These are phyloP conservation scores for Mucor irregularis DNA, from an alignment of 371 early-diverging fungal genomes.

Conservation along the genomic window DNA sequence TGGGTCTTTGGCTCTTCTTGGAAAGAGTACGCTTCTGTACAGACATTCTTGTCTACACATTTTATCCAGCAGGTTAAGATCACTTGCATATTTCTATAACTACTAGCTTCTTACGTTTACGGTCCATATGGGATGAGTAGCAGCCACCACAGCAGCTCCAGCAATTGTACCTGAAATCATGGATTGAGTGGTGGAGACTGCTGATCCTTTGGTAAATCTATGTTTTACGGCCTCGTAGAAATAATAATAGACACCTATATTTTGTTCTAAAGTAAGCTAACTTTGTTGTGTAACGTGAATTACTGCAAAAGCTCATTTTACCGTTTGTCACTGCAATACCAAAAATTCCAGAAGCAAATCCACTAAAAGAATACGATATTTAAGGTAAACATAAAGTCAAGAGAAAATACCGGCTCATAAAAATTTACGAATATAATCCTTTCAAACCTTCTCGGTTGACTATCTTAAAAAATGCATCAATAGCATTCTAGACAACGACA, in stretches of 20 bases:
- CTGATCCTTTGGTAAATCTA: constrained; percentile 5
- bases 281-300: constrained; percentile 2
- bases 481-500: constrained; percentile 43
- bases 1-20: constrained; percentile 34
- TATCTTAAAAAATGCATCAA: constrained; percentile 82
- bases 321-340: constrained; percentile 96
- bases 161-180: constrained; percentile 89
- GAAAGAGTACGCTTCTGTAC: constrained; percentile 49
- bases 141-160: constrained; percentile 71
- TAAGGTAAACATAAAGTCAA: not conserved
- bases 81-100: no score
- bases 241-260: constrained; percentile 88
- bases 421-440: constrained; percentile 85
- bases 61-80: no score
- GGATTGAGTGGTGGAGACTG: constrained; percentile 71
- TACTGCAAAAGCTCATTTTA: constrained; percentile 9
- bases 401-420: not conserved
- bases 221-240: constrained; percentile 88
- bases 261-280: no score
- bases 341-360: constrained; percentile 89
- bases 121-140: constrained; percentile 95
- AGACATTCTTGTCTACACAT: constrained; percentile 57
- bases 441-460: constrained; percentile 80
- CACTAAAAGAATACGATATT: constrained; percentile 53
- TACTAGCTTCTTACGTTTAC: constrained; percentile 71